Evolutionary conservation across 2,329 filamentous ascomycete genomes (phyloP), one percentile per base, ranked within the genome.

Genomic region (Colletotrichum filicis): DNA sequence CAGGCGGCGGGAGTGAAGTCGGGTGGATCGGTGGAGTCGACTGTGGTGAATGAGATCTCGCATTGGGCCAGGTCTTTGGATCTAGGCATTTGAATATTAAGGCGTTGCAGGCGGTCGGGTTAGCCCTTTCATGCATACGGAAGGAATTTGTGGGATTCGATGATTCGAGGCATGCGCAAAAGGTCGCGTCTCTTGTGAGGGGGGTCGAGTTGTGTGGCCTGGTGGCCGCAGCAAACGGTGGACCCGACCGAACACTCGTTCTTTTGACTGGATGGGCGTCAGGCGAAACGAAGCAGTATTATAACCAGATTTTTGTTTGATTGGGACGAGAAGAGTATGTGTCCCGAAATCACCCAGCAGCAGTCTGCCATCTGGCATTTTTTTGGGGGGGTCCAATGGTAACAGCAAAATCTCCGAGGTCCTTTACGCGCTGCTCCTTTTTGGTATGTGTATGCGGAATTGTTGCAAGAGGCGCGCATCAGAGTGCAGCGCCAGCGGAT

Each of bases 301-400:
- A 70, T 66, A 57, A 58, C 37, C 35, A 67, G 46, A 32, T 63
- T 58, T 30, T 52, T 22, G 42, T 61, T 61, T 72, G 55, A 68
- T 74, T 66, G 68, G 62, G 68, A 72, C 62, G 59, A 52, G 46
- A 52, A 32, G 46, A 63, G 22, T 68, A 63, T 72, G 62, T 64
- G 58, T 63, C 63, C 61, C n/a, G 73, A 75, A 77, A 76, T 80
- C 79, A 77, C 82, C 85, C 85, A 87, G 82, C 82, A 81, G 84
- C 77, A 79, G 79, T 75, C 76, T 82, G 85, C 84, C 85, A 87
- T 84, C 84, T 87, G 84, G 84, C 85, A 82, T 73, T 78, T 78
- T n/a, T 78, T n/a, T 26, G 52, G 28, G 60, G 53, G 53, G 57
- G 58, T 76, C 78, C 78, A 82, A 83, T 85, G 79, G 80, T 80